Evolutionary conservation across 257 asterid genomes (phyloP), one percentile per base, ranked within the genome.

Genomic region (Primulina eburnea): DNA sequence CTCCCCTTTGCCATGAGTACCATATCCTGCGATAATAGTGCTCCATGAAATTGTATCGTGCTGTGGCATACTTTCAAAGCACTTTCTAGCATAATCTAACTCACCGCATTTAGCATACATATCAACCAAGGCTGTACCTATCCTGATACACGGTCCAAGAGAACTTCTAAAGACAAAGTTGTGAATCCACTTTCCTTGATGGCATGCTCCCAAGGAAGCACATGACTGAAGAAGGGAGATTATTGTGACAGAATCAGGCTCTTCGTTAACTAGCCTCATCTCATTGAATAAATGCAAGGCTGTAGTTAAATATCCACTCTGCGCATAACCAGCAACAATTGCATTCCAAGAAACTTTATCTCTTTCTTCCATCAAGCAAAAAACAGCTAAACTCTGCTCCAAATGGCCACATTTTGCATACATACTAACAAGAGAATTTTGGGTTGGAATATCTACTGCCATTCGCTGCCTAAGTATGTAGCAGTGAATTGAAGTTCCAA

Each of bases 321-420:
- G 90, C 8, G 93, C 95, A 66, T 82, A 78, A 56, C 87, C 90
- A 30, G 89, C 87, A 70, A 89, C 87, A 57, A 87, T 79, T 64
- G 97, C 92, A 74, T 91, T 91, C 97, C 95, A 91, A 58, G 97
- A 89, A 24, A 89, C 97, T 29, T 86, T 77, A 62, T 91, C 95
- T 79, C 89, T 82, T 75, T 80, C 68, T 35, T 37, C 71, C 84
- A 91, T 91, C 85, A 64, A 75, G 64, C 74, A 67, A 70, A 91
- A 92, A 84, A 83, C 84, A 11, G 74, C 47, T 70, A 67, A 73
- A 69, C 95, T 84, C 81, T 80, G 86, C 72, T 79, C 81, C 67
- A 92, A 72, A 70, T 57, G 67, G 68, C 89, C 95, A 72, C 96
- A 89, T 78, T 89, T 89, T 6, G 89, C 92, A 64, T 92, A 92